Percentiles rank a stretch among this genome's conserved stretches.
Evolutionary conservation across 176 grass and related monocot species (phyloP).

Genomic region (Miscanthus lutarioriparius): DNA sequence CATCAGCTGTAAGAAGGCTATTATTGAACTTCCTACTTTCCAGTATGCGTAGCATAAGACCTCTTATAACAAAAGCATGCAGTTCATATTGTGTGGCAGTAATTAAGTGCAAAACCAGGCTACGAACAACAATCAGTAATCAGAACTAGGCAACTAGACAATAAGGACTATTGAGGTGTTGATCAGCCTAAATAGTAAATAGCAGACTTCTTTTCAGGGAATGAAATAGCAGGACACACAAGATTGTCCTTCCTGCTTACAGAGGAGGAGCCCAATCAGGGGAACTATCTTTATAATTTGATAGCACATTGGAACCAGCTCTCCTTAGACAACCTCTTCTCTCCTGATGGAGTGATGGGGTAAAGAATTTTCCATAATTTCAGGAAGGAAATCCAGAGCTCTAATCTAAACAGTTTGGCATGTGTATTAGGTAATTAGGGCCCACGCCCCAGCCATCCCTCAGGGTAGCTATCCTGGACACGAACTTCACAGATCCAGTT

Average conservation of each 20-base stretch:
- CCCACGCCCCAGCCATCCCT: neutral
- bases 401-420: no score
- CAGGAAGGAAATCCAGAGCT: neutral
- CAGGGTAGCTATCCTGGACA: neutral
- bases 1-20: neutral
- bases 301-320: neutral
- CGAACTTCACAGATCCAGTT: neutral
- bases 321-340: neutral
- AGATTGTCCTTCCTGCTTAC: neutral
- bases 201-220: neutral
- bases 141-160: neutral
- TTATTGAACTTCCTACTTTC: neutral
- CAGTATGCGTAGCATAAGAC: slow-evolving; percentile 21
- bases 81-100: neutral
- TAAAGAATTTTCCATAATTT: neutral
- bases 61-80: slow-evolving; percentile 21
- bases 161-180: neutral
- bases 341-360: neutral
- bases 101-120: neutral
- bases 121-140: neutral
- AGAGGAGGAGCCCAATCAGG: neutral
- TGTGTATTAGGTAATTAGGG: neutral
- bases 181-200: neutral
- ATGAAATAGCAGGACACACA: neutral
- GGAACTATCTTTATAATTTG: neutral